phyloP scores from a whole-genome alignment of 2,329 filamentous ascomycete genomes.

The Xylaria sp. region DNA sequence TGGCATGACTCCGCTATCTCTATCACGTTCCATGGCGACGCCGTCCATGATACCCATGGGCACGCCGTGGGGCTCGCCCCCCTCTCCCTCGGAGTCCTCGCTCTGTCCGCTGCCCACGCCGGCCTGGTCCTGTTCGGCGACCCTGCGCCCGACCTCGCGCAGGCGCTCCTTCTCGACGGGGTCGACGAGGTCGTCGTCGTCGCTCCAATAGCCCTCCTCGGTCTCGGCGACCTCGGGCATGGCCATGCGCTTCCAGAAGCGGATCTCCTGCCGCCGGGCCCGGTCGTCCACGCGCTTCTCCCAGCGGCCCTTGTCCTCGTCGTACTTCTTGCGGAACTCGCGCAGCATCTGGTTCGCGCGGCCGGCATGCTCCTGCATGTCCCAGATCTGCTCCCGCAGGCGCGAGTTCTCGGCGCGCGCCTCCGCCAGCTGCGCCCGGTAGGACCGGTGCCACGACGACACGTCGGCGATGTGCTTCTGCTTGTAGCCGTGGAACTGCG shows the following conservation, averaged over 20 bases:
- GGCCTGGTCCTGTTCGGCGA: constrained; percentile 43
- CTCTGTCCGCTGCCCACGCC: constrained; percentile 39
- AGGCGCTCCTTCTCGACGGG: constrained; percentile 61
- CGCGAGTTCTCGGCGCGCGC: constrained; percentile 66
- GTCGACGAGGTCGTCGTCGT: constrained; percentile 67
- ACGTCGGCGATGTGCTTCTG: constrained; percentile 64
- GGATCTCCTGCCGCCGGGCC: constrained; percentile 59
- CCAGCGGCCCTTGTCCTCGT: constrained; percentile 59
- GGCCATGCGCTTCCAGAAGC: constrained; percentile 69
- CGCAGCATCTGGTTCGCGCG: constrained; percentile 61
- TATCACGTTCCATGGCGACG: constrained; percentile 47
- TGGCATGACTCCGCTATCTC: constrained; percentile 34
- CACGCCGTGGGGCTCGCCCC: constrained; percentile 27
- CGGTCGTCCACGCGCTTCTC: constrained; percentile 56
- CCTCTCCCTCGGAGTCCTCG: constrained; percentile 40
- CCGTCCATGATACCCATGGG: constrained; percentile 41
- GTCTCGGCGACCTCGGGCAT: constrained; percentile 63
- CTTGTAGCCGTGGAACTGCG: constrained; percentile 69
- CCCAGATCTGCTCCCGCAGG: constrained; percentile 67
- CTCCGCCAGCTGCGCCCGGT: constrained; percentile 66
- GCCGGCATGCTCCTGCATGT: constrained; percentile 64
- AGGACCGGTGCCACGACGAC: constrained; percentile 66
- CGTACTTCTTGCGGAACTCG: constrained; percentile 57
- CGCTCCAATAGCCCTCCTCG: constrained; percentile 62
- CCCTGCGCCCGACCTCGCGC: constrained; percentile 52